Conservation (phyloP, 306 rosid genomes). For the Quercus suber region DNA sequence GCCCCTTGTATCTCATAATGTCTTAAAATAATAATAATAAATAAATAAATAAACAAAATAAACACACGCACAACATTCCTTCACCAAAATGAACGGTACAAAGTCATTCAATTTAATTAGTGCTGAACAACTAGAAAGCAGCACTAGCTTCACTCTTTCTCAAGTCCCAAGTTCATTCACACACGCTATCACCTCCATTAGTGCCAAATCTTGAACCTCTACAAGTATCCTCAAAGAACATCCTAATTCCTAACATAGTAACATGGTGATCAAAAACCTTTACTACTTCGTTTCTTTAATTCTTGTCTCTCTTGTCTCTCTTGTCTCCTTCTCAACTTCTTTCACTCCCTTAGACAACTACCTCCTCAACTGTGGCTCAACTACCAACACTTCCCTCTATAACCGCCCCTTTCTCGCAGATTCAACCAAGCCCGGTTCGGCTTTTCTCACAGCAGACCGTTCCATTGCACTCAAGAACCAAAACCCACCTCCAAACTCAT, state of each 20-base stretch:
- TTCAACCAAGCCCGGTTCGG: conserved; percentile 38
- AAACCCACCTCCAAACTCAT: conserved; percentile 47
- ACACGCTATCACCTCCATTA: not conserved
- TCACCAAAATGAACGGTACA: too few species aligned
- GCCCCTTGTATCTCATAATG: too few species aligned
- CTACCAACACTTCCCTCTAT: conserved; percentile 48
- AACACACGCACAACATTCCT: too few species aligned
- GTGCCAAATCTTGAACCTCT: conserved; percentile 12
- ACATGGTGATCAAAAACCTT: conserved; percentile 43
- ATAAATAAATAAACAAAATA: too few species aligned
- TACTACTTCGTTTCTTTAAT: conserved; percentile 28
- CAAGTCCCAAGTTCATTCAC: not conserved
- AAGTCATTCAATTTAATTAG: too few species aligned
- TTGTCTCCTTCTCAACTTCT: conserved; percentile 37
- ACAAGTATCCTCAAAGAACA: not conserved
- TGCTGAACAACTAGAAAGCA: too few species aligned
- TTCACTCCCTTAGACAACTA: conserved; percentile 70
- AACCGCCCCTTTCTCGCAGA: conserved; percentile 57
- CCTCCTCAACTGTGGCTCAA: conserved; percentile 81
- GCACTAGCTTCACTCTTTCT: too few species aligned
- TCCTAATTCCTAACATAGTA: conserved; percentile 6
- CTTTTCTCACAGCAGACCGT: conserved; percentile 38
- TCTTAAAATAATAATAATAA: too few species aligned
- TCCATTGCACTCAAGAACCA: conserved; percentile 50
- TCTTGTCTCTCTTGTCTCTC: conserved; percentile 26